These are phyloP conservation scores for Phytophthora nicotianae DNA, from an alignment of 352 stramenopile species.

Conservation along the genomic window DNA sequence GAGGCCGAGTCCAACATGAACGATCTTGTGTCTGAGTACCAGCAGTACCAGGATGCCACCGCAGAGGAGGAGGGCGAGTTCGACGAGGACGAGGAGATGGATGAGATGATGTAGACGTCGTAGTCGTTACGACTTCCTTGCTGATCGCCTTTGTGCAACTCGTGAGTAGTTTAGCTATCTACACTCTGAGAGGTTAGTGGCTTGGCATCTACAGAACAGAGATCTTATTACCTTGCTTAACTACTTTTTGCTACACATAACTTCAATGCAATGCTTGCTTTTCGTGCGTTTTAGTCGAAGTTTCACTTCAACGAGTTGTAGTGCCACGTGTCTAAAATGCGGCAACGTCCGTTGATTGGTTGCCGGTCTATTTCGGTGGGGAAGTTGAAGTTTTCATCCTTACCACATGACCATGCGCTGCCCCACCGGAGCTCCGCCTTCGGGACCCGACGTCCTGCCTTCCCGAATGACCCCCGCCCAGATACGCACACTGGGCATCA, in stretches of 20 bases:
- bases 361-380: conserved; percentile 31
- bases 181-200: conserved; percentile 59
- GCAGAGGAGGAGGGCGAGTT: conserved; percentile 98
- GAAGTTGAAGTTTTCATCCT: conserved; percentile 31
- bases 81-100: conserved; percentile 95
- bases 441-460: conserved; percentile 14
- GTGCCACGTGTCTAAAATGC: conserved; percentile 5
- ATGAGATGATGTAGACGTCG: conserved; percentile 91
- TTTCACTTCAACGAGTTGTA: conserved; percentile 4
- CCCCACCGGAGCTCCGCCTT: conserved; percentile 5
- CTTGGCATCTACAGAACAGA: conserved; percentile 63
- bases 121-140: conserved; percentile 47
- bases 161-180: conserved; percentile 70
- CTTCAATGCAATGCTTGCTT: conserved; percentile 16
- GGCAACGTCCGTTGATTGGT: neutral
- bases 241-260: conserved; percentile 21
- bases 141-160: conserved; percentile 42
- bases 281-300: neutral
- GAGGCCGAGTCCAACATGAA: conserved; percentile 99
- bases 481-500: conserved; percentile 19
- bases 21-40: conserved; percentile 99
- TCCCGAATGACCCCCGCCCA: conserved; percentile 19
- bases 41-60: conserved; percentile 99
- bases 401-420: conserved; percentile 3
- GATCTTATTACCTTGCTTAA: conserved; percentile 68